phyloP scores from a whole-genome alignment of 1,284 basidiomycete species.

The Coniophora puteana region DNA sequence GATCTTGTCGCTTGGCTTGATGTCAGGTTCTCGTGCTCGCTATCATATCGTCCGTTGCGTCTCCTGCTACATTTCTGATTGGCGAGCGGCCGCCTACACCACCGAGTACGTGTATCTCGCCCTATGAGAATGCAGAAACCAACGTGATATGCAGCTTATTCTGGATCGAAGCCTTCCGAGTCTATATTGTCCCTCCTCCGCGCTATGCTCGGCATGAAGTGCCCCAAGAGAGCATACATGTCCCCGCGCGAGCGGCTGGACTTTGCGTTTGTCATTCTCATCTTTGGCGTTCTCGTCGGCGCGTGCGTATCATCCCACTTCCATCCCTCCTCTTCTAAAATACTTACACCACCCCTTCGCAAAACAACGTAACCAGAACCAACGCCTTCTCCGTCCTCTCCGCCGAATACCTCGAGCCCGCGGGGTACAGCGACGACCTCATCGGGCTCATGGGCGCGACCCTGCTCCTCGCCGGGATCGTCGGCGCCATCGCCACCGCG shows the following conservation, averaged over 20 bases:
- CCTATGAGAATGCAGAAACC: background rate
- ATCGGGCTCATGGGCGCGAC: slow-evolving; percentile 69
- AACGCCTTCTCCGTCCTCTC: slow-evolving; percentile 62
- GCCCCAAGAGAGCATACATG: slow-evolving; percentile 48
- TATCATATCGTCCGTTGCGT: slow-evolving; percentile 58
- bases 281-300: slow-evolving; percentile 64
- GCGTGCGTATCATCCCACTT: slow-evolving; percentile 40
- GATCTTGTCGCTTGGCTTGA: slow-evolving; percentile 52
- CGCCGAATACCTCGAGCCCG: slow-evolving; percentile 67
- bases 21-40: slow-evolving; percentile 66
- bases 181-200: slow-evolving; percentile 51
- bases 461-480: slow-evolving; percentile 64
- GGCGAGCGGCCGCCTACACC: slow-evolving; percentile 61
- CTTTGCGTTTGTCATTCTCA: slow-evolving; percentile 51
- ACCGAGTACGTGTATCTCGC: slow-evolving; percentile 50
- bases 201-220: slow-evolving; percentile 47
- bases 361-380: slow-evolving; percentile 23
- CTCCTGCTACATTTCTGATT: slow-evolving; percentile 57
- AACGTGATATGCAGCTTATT: slow-evolving; percentile 43
- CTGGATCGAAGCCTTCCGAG: slow-evolving; percentile 55
- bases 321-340: background rate
- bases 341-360: slow-evolving; percentile 22
- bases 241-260: slow-evolving; percentile 61
- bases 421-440: slow-evolving; percentile 61
- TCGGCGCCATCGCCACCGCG: slow-evolving; percentile 59